Evolutionary conservation across 192 early-diverging fungal species (phyloP), one percentile per base, ranked within the genome.

Genomic region (Coemansia interrupta): DNA sequence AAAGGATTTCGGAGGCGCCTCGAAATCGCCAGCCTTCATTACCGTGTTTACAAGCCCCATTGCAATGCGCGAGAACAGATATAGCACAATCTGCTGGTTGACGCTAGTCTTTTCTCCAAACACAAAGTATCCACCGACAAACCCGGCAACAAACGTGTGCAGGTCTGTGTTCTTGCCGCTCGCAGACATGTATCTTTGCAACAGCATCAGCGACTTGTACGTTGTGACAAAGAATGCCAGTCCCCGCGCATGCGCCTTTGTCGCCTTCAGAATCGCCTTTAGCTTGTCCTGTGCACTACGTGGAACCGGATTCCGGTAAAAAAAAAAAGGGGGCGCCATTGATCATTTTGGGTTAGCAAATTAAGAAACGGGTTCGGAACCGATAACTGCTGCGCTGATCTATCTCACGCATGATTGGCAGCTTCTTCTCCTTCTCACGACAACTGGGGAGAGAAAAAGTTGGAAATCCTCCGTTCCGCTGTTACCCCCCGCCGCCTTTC

Each of bases 61-160:
- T 65, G 88, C 70, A 41, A 98, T 87, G 22, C 96, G 86, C 17
- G 94, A 95, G 68, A 98, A 95, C 40, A 98, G 75, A 60, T 98
- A 98, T 47, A 96, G 74, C 0, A 92, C 86, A 58, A 98, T 98
- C 85, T 98, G 96, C 65, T 95, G 89, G 78, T 98, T 98, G 66
- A 98, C 85, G 71, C 87, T 90, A 64, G 90, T 96, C 68, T 96
- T 93, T 56, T 93, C 87, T 30, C 93, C 92, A 86, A 98, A 98
- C 14, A 98, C 87, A 78, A 89, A 72, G 72, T 94, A 95, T 5
- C 94, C 94, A 10, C 96, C 94, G 26, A 95, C 81, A 39, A 90
- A 64, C 22, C 96, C 96, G 5, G 96, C 93, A 29, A 95, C 48
- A 70, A 98, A 98, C 13, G 93, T 80, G 72, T 98, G 91, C 28